Evolutionary conservation across 2,329 filamentous ascomycete species (phyloP), one percentile per base, ranked within the genome.

Genomic region (Ophiostoma triangulosporum): DNA sequence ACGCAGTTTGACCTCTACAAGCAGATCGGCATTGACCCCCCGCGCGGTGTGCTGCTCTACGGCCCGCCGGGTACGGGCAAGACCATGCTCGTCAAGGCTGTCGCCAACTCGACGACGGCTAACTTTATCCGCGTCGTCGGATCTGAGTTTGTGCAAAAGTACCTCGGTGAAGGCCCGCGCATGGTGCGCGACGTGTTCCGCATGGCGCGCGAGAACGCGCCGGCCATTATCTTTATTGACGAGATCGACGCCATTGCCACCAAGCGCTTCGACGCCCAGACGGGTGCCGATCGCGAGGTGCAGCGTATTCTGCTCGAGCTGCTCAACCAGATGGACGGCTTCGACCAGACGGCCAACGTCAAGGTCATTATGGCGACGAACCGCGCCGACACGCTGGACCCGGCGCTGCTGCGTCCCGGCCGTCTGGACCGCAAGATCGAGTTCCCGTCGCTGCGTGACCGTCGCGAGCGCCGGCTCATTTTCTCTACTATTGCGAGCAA

Each of bases 341-440:
- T 98, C 74, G 93, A 98, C 69, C 93, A 98, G 71, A 95, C 89
- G 0, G 87, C 88, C 68, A 98, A 98, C 70, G 93, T 98, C 71
- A 98, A 98, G 75, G 93, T 98, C 67, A 98, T 98, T 73, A 98
- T 98, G 93, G 93, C 93, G 61, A 98, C 93, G 61, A 98, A 98
- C 75, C 86, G 93, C 67, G 91, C 93, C 60, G 93, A 97, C 69
- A 98, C 93, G 6, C 78, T 98, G 60, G 93, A 98, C 67, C 93
- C 93, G 15, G 93, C 93, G 40, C 78, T 98, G 57, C 80, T 98
- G 57, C 88, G 93, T 63, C 93, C 93, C 31, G 93, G 93, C 61
- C 89, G 93, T 74, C 77, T 98, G 56, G 93, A 98, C 70, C 80
- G 93, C 66, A 98, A 98, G 78, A 98, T 98, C 60, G 93, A 98